phyloP scores from a whole-genome alignment of 495 filamentous ascomycete species.

The Physcia stellaris region DNA sequence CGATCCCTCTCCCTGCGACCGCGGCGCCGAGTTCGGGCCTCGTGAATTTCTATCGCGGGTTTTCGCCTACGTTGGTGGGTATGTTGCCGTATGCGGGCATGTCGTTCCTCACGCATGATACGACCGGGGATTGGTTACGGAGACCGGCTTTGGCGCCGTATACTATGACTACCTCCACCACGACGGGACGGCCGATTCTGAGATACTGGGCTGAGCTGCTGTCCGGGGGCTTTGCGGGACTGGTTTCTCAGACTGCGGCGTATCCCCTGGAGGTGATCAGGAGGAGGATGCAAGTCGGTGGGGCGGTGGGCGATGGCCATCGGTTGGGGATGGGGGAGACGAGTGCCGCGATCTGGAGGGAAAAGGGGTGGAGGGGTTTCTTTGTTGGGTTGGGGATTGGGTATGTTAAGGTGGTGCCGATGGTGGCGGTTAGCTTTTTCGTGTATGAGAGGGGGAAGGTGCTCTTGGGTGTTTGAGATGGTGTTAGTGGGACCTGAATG shows the following conservation, averaged over 20 bases:
- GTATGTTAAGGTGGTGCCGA: slow-evolving; percentile 85
- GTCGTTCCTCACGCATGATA: slow-evolving; percentile 95
- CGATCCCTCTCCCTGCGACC: slow-evolving; percentile 4
- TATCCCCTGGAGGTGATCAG: slow-evolving; percentile 91
- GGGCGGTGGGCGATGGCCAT: slow-evolving; percentile 80
- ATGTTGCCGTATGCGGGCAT: slow-evolving; percentile 96
- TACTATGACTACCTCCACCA: slow-evolving; percentile 40
- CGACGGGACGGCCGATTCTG: slow-evolving; percentile 37
- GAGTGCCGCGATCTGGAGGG: slow-evolving; percentile 52
- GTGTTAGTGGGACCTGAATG: slow-evolving; percentile 33
- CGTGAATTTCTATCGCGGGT: slow-evolving; percentile 89
- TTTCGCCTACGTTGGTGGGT: slow-evolving; percentile 73
- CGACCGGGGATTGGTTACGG: slow-evolving; percentile 67
- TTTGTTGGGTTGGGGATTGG: slow-evolving; percentile 90
- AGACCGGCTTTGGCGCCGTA: slow-evolving; percentile 46
- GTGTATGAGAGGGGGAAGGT: slow-evolving; percentile 51
- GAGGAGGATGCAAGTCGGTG: slow-evolving; percentile 89
- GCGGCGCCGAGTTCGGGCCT: slow-evolving; percentile 40
- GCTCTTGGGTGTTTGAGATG: slow-evolving; percentile 45
- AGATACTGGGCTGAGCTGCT: slow-evolving; percentile 70
- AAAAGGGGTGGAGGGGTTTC: slow-evolving; percentile 69
- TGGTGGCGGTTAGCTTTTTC: slow-evolving; percentile 66
- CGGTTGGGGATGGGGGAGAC: slow-evolving; percentile 70
- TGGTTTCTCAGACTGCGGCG: slow-evolving; percentile 78
- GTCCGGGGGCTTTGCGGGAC: slow-evolving; percentile 71